Conservation (phyloP, 164 flowering plant genomes). For the Santalum album region DNA sequence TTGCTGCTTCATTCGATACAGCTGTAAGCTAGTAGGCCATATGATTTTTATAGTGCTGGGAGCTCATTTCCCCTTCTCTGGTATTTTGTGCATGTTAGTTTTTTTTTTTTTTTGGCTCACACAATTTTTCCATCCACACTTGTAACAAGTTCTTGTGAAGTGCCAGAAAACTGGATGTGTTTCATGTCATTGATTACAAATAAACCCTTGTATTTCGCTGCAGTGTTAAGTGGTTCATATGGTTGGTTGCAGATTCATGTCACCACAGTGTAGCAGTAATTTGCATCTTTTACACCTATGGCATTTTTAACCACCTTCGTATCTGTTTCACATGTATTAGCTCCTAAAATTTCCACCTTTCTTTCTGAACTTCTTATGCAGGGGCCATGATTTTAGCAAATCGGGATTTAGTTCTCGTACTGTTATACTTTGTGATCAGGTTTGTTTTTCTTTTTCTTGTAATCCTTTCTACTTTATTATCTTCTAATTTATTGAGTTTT, state of each 20-base stretch:
- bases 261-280: not conserved
- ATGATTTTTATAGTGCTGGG: too few relatives aligned
- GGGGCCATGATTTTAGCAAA: conserved; percentile 49
- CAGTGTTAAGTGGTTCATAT: not conserved
- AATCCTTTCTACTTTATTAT: not conserved
- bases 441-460: too few relatives aligned
- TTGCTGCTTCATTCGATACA: too few relatives aligned
- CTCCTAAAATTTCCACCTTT: not conserved
- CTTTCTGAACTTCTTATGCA: conserved; percentile 13
- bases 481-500: not conserved
- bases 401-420: conserved; percentile 55
- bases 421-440: conserved; percentile 95
- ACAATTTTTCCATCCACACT: too few relatives aligned
- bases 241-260: not conserved
- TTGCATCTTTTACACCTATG: not conserved
- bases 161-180: too few relatives aligned
- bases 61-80: too few relatives aligned
- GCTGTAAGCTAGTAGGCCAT: too few relatives aligned
- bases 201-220: not conserved
- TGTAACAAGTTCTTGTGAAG: too few relatives aligned
- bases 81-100: too few relatives aligned
- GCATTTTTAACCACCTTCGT: not conserved
- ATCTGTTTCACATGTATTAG: not conserved
- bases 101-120: too few relatives aligned
- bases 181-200: too few relatives aligned